Base-by-base conservation (phyloP, 371 early-diverging fungal species). In the Zopfochytrium polystomum region DNA sequence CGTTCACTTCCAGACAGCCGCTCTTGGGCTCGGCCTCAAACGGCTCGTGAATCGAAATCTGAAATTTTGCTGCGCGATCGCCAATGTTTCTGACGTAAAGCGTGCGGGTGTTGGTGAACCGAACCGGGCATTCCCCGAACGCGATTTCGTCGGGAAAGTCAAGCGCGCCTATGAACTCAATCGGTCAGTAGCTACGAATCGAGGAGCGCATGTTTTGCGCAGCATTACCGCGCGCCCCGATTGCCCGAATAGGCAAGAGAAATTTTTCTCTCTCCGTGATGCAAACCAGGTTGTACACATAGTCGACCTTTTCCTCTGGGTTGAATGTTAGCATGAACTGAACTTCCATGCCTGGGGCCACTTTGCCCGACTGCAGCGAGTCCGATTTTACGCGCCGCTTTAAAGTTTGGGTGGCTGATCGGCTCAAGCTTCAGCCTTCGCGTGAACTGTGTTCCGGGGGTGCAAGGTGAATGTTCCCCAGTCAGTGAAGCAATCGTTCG, bases 271-370 rank as follows among this genome's bases (percentile, higher is more conserved):
- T 58, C 43, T 83, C 83, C 4, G 83, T 79, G 20, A 70, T 58
- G 70, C 82, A 81, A 18, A 80, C 72, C 2, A 83, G 60, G 32
- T 77, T 61, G 47, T 65, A 72, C 11, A 15, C 7, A 49, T 80
- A 79, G 55, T 83, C 81, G 9, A 64, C 35, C 18, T 65, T 54
- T 22, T 71, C 77, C 55, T 83, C 82, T 3, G 83, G 83, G 0
- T 58, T 65, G 58, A 80, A 83, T 3, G 47, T 70, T 18, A 83
- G 52, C 2, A 79, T 45, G 53, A 70, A 81, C 27, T 70, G 45
- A 5, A 72, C 71, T 9, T 79, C 82, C 79, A 83, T 83, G 23
- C 83, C 83, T 4, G 83, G 80, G 3, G 83, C 83, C 27, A 83
- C 66, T 29, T 72, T 74, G 0, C 66, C 71, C 7, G 73, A 72